phyloP scores from a whole-genome alignment of 176 grass and related monocot genomes.

The Carex scoparia region DNA sequence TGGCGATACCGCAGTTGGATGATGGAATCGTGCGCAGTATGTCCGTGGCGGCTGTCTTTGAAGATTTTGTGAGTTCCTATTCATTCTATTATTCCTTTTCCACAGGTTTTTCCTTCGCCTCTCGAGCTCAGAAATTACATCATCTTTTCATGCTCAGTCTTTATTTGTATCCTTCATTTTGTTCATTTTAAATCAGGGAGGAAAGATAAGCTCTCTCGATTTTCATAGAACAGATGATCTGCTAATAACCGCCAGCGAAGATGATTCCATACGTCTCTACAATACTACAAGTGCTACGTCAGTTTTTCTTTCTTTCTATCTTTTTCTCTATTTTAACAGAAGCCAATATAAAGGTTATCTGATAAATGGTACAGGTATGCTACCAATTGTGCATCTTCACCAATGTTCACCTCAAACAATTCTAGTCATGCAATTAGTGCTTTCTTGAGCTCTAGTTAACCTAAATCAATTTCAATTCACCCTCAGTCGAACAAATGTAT shows the following conservation, averaged over 20 bases:
- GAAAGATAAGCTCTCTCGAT: slow-evolving; percentile 89
- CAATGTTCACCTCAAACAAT: neutral
- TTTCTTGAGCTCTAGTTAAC: neutral
- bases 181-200: slow-evolving; percentile 34
- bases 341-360: neutral
- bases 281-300: slow-evolving; percentile 74
- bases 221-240: slow-evolving; percentile 95
- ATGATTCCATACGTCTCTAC: slow-evolving; percentile 89
- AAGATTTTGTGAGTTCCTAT: slow-evolving; percentile 53
- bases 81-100: neutral
- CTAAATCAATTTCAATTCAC: neutral
- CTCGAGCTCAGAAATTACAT: neutral
- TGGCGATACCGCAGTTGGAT: slow-evolving; percentile 41
- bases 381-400: neutral
- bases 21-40: slow-evolving; percentile 68
- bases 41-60: slow-evolving; percentile 76
- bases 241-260: slow-evolving; percentile 74
- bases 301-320: slow-evolving; percentile 2
- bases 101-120: neutral
- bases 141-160: neutral
- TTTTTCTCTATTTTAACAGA: neutral
- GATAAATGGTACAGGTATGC: neutral
- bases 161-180: slow-evolving; percentile 1
- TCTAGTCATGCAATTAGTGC: neutral
- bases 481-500: neutral